Base-by-base conservation (phyloP, 2,329 filamentous ascomycete species). In the Xylaria polymorpha region DNA sequence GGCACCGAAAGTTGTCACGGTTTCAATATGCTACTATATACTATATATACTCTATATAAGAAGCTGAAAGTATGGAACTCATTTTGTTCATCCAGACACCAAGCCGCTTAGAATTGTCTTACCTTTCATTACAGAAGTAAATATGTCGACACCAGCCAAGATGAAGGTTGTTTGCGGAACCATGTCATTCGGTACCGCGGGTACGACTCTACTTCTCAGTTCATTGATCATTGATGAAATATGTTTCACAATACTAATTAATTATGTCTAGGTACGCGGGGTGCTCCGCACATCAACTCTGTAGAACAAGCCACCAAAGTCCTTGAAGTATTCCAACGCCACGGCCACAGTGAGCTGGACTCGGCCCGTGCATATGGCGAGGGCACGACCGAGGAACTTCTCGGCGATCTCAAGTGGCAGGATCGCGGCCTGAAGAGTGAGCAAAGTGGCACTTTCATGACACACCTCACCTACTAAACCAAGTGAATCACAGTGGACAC, bases 351-450 rank as follows among this genome's bases (percentile, higher is more conserved):
- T 74, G 91, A 93, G 74, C 79, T 93, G 61, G 69, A 73, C 77
- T 92, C 90, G 0, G 90, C 91, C 0, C 85, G 90, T 15, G 78
- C 85, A 3, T 93, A 93, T 72, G 83, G 90, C 51, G 85, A 81
- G 37, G 90, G 91, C 58, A 83, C 86, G 60, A 90, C 92, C 61
- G 91, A 93, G 74, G 78, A 83, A 61, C 80, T 81, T 53, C 81
- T 88, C 1, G 84, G 79, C 7, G 72, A 77, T 14, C 71, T 81
- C 12, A 71, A 80, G 29, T 83, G 81, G 80, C 71, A 81, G 56
- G 14, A 29, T 9, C 48, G 48, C 7, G 48, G 48, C 48, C 48
- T 51, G 25, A 51, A 51, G 15, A 51, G 48, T 51, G 25, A 51
- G 48, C 25, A 18, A 18, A 29, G 25, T 51, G 2, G 18, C 25